Evolutionary conservation across 768 basidiomycete genomes (phyloP).

Genomic region (Podaxis carcinomalis): DNA sequence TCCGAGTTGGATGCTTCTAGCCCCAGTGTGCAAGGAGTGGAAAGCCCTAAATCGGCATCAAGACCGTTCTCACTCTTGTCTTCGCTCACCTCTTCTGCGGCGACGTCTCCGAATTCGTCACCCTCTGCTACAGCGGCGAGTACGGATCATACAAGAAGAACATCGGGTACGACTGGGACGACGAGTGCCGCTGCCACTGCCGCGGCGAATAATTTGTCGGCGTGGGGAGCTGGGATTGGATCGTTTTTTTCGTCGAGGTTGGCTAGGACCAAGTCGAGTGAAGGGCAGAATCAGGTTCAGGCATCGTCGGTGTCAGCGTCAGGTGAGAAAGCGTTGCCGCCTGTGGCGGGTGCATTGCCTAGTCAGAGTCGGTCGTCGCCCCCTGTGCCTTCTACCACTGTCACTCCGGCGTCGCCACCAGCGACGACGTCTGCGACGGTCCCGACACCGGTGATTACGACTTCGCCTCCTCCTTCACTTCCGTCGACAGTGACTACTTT

Average conservation of each 20-base stretch:
- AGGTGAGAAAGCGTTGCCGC: conserved; percentile 2
- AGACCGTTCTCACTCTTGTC: conserved; percentile 19
- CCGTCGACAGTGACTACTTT: neutral
- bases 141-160: conserved; percentile 1
- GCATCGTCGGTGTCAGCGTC: neutral
- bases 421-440: neutral
- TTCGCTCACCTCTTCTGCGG: neutral
- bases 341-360: neutral
- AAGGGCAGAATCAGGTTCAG: neutral
- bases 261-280: conserved; percentile 1
- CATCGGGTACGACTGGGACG: conserved; percentile 18
- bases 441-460: neutral
- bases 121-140: neutral
- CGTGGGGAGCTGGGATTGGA: conserved; percentile 30
- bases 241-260: conserved; percentile 27
- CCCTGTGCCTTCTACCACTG: neutral
- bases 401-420: neutral
- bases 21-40: neutral
- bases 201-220: conserved; percentile 12
- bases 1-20: conserved; percentile 26
- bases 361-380: neutral
- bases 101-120: neutral
- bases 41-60: conserved; percentile 3
- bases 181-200: conserved; percentile 11
- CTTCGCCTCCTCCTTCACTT: neutral